phyloP scores from a whole-genome alignment of 306 rosid species.

The Acacia crassicarpa region DNA sequence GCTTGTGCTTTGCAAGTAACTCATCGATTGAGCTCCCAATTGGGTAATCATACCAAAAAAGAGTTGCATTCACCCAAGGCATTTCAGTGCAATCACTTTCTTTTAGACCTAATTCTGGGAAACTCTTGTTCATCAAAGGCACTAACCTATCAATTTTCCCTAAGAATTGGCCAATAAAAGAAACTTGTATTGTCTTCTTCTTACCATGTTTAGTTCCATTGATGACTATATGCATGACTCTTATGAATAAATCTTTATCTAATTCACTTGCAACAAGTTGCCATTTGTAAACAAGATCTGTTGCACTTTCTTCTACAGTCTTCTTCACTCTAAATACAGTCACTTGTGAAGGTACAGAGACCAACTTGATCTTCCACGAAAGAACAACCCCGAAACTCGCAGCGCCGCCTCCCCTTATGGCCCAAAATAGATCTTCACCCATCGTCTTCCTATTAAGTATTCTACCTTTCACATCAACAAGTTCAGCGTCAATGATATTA shows the following conservation, averaged over 20 bases:
- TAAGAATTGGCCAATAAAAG: slow-evolving; percentile 32
- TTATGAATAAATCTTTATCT: slow-evolving; percentile 34
- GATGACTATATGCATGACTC: slow-evolving; percentile 11
- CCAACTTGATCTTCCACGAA: slow-evolving; percentile 42
- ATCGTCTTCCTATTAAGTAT: slow-evolving; percentile 38
- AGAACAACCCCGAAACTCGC: slow-evolving; percentile 49
- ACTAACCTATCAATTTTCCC: slow-evolving; percentile 15
- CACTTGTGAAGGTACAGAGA: slow-evolving; percentile 28
- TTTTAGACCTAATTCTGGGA: slow-evolving; percentile 33
- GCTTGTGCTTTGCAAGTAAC: slow-evolving; percentile 16
- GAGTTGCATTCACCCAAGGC: slow-evolving; percentile 38
- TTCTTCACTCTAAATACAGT: slow-evolving; percentile 33
- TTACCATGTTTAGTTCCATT: slow-evolving; percentile 10
- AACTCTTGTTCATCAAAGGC: slow-evolving; percentile 17
- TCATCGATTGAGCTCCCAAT: slow-evolving; percentile 20
- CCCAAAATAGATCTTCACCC: slow-evolving; percentile 53
- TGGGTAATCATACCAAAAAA: slow-evolving; percentile 32
- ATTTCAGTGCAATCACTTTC: slow-evolving; percentile 35
- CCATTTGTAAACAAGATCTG: slow-evolving; percentile 40
- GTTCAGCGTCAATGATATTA: slow-evolving; percentile 39
- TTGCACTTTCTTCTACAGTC: slow-evolving; percentile 22
- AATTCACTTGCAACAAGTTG: slow-evolving; percentile 26
- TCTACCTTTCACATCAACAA: slow-evolving; percentile 36
- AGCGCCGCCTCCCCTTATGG: slow-evolving; percentile 50
- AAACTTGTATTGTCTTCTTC: slow-evolving; percentile 23